Base-by-base conservation (phyloP, 345 rosid genomes). In the Salix viminalis region DNA sequence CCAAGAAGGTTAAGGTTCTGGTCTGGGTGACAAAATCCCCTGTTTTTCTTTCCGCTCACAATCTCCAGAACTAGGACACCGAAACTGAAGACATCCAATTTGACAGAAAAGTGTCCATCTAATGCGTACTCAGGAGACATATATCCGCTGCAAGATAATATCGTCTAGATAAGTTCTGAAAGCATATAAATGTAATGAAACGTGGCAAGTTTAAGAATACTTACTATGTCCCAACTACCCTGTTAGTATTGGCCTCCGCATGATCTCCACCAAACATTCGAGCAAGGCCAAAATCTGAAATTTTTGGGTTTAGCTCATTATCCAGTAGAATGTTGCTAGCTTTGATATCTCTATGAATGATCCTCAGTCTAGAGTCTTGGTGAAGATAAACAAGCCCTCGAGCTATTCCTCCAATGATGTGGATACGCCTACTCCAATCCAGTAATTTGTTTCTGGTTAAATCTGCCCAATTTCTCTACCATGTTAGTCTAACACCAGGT, bases 221-320 rank as follows among this genome's bases (percentile, higher is more conserved):
- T 19, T 67, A 67, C 48, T 13, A 37, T 16, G 70, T 67, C 36
- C 70, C 70, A 15, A 37, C 74, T 1, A 77, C 80, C 52, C 68
- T 28, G 3, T 50, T 30, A 11, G 80, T 77, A 4, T 24, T 77
- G 15, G 71, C 71, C 14, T 71, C 56, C 2, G 71, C 65, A 37
- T 71, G 19, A 62, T 77, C 42, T 13, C 69, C 80, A 10, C n/a
- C 32, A 26, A 77, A 71, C 28, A 19, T 64, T 65, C 71, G 71
- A 2, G 80, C 80, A 37, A 71, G 24, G 5, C 80, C 80, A 39
- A 77, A 71, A 30, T 77, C 80, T 24, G 80, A 65, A 24, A 77
- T 77, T 36, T 77, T 71, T 14, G 80, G 80, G 21, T 71, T 65
- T 32, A 77, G 6, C 2, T 71, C 41, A 10, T 18, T 65, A 52